These are phyloP conservation scores for Aspergillus luchuensis DNA, from an alignment of 2,329 filamentous ascomycete genomes.

Conservation along the genomic window DNA sequence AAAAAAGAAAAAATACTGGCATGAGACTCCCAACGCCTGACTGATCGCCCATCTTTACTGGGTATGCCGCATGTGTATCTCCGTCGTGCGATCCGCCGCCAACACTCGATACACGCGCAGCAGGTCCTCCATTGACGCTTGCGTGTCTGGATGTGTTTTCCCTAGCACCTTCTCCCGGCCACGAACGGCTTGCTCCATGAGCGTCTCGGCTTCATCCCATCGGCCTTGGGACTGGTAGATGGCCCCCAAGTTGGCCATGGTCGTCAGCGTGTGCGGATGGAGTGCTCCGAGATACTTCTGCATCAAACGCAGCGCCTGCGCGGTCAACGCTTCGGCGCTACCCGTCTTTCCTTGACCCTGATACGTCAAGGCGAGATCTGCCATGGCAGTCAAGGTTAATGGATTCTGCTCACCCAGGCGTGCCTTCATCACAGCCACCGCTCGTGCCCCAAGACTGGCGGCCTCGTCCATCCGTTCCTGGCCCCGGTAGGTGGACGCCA, in stretches of 20 bases:
- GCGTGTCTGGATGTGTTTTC: conserved; percentile 9
- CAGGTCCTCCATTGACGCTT: conserved; percentile 11
- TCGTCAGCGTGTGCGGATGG: conserved; percentile 12
- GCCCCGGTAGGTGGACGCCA: conserved; percentile 11
- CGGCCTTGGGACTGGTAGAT: conserved; percentile 15
- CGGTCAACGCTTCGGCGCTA: conserved; percentile 6
- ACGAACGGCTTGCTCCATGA: conserved; percentile 2
- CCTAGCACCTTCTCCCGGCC: conserved; percentile 11
- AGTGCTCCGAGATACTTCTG: conserved; percentile 1
- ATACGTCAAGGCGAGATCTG: conserved; percentile 12
- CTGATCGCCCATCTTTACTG: not conserved
- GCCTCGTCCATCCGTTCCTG: conserved; percentile 11
- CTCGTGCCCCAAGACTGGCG: conserved; percentile 2
- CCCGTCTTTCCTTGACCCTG: conserved; percentile 5
- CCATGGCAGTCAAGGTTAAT: conserved; percentile 12
- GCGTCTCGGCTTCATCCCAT: conserved; percentile 11
- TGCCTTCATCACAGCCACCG: conserved; percentile 5
- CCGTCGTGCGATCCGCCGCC: conserved; percentile 5
- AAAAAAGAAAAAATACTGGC: too few relatives aligned
- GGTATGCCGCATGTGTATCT: not conserved
- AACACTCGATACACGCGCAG: conserved; percentile 9
- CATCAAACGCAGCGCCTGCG: conserved; percentile 11
- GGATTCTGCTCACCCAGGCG: conserved; percentile 7
- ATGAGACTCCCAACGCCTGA: not conserved
- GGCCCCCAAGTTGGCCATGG: conserved; percentile 9